A percentile compares a stretch with the other conserved stretches of the same genome.
Evolutionary conservation across 148 eudicot genomes (phyloP).

Genomic region (Fallopia convolvulus): DNA sequence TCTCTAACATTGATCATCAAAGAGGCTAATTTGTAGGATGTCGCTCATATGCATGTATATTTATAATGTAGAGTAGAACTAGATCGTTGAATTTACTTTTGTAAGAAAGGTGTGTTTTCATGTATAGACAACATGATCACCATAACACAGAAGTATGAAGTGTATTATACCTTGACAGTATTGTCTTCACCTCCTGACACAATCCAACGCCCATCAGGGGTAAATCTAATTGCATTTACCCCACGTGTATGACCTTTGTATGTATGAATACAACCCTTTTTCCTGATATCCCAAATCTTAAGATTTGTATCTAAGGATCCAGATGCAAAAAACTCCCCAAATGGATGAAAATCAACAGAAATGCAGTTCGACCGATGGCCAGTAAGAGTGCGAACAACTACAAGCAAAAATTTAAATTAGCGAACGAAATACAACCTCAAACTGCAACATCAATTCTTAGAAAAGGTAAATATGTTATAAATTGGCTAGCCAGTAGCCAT

Average conservation of each 20-base stretch:
- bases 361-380: slow-evolving; percentile 97
- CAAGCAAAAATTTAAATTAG: slow-evolving; percentile 13
- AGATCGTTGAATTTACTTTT: not conserved
- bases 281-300: slow-evolving; percentile 97
- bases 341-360: slow-evolving; percentile 97
- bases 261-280: slow-evolving; percentile 92
- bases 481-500: slow-evolving; percentile 26
- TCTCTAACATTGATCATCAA: not conserved
- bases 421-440: slow-evolving; percentile 5
- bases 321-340: slow-evolving; percentile 99
- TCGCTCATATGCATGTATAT: not conserved
- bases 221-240: slow-evolving; percentile 86
- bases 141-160: slow-evolving; percentile 1
- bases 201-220: slow-evolving; percentile 99
- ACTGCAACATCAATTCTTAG: slow-evolving; percentile 1
- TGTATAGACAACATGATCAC: not conserved
- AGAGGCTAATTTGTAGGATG: not conserved
- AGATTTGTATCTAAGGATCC: slow-evolving; percentile 95
- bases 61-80: not conserved
- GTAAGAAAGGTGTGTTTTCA: not conserved
- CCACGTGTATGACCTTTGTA: slow-evolving; percentile 99
- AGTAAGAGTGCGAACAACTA: slow-evolving; percentile 93
- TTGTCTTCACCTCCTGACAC: slow-evolving; percentile 99
- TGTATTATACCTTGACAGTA: slow-evolving; percentile 70
- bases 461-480: slow-evolving; percentile 1